Conservation (phyloP, 192 early-diverging fungal species). For the Entomortierella beljakovae region DNA sequence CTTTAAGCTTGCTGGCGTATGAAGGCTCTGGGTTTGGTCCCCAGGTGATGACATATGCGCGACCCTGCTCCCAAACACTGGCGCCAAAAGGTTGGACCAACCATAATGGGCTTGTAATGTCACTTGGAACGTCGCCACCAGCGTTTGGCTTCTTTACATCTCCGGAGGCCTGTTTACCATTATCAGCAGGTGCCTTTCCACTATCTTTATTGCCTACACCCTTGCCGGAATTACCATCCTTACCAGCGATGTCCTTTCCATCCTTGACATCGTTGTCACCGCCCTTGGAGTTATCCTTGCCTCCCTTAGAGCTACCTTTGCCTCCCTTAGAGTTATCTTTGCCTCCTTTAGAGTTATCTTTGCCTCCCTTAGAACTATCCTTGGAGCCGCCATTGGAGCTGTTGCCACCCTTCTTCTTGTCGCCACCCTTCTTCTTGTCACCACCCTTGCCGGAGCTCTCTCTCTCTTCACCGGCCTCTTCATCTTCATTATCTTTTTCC, state of each 20-base stretch:
- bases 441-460: background rate
- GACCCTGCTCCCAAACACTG: conserved; percentile 42
- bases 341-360: conserved; percentile 3
- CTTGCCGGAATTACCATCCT: background rate
- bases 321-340: background rate
- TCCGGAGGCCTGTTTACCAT: background rate
- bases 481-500: background rate
- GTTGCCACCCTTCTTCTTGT: background rate
- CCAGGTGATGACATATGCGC: conserved; percentile 40
- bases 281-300: background rate
- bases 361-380: background rate
- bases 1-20: conserved; percentile 22
- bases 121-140: background rate
- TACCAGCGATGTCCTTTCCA: background rate
- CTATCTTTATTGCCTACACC: background rate
- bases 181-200: background rate
- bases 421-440: background rate
- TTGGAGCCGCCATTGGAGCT: background rate
- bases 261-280: background rate
- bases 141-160: background rate
- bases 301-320: background rate
- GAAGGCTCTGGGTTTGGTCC: conserved; percentile 36
- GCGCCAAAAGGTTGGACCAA: conserved; percentile 35
- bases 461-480: background rate
- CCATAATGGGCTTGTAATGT: conserved; percentile 27